Base-by-base conservation (phyloP, 352 stramenopile genomes). In the Phytophthora sp. region DNA sequence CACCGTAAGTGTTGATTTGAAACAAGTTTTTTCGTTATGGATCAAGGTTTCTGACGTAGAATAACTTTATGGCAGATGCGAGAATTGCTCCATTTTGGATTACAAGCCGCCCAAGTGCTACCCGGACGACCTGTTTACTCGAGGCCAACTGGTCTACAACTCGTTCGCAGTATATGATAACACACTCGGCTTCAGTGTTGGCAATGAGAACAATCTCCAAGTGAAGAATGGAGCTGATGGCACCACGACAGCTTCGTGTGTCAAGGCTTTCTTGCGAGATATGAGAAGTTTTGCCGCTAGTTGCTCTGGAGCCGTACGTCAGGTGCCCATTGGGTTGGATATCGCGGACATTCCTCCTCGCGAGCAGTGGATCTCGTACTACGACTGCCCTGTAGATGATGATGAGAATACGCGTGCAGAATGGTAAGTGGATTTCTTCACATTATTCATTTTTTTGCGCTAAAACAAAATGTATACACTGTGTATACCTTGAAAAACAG, bases 131-230 rank as follows among this genome's bases (percentile, higher is more conserved):
- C 61, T 91, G 29, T 86, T 89, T 53, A 77, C 71, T 18, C 81
- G 81, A 31, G 72, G 63, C 1, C 74, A 87, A 66, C 74, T 86
- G 69, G 63, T 92, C 18, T 89, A 89, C 79, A 89, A 88, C 33
- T 69, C 81, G 0, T 88, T 92, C 41, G 81, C 83, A 0, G 74
- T 88, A 7, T 92, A 89, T 35, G 82, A 92, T 54, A 92, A 92
- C 69, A 86, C 79, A 0, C 59, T 91, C 0, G 77, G 69, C 3
- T 86, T 88, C 44, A 86, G 77, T 35, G 73, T 86, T 1, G 80
- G 66, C 13, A 89, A 89, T 39, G 80, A 89, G 39, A 80, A 79
- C 60, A 89, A 89, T 35, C 39, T 86, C 0, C 41, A 68, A 5
- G 50, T 62, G 23, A 63, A 57, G 13, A 50, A 74, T 3, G 55